A percentile compares a stretch with the other conserved stretches of the same genome.
These are phyloP conservation scores for Lonicera japonica DNA, from an alignment of 129 eudicot species.

Conservation along the genomic window DNA sequence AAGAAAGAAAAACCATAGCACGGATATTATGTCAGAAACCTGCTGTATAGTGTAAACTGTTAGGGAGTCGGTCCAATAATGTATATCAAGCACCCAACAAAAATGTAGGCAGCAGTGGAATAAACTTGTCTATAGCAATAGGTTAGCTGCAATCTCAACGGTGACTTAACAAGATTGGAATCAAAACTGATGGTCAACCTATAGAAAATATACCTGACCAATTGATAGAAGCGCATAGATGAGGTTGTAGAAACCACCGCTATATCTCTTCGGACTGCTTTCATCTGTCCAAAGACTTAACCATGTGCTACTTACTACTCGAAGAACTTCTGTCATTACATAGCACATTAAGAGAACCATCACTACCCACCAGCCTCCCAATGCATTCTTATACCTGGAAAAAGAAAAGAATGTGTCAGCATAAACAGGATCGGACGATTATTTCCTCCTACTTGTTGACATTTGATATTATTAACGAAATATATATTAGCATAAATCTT, in stretches of 20 bases:
- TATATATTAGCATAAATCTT: background rate
- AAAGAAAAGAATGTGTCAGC: background rate
- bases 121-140: too few species aligned
- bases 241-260: conserved; percentile 59
- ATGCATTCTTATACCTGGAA: conserved; percentile 78
- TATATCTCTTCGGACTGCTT: conserved; percentile 49
- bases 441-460: background rate
- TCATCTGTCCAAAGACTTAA: conserved; percentile 88
- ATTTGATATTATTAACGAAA: background rate
- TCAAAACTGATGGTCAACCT: background rate
- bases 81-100: too few species aligned
- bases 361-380: conserved; percentile 91
- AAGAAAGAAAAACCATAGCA: too few species aligned
- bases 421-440: background rate
- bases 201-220: conserved; percentile 51
- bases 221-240: conserved; percentile 75
- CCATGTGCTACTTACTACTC: conserved; percentile 94
- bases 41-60: too few species aligned
- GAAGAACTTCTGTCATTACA: conserved; percentile 60
- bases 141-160: too few species aligned
- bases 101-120: too few species aligned
- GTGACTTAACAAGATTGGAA: too few species aligned
- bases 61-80: too few species aligned
- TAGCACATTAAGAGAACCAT: conserved; percentile 63
- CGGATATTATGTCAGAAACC: too few species aligned